phyloP scores from a whole-genome alignment of 176 grass and related monocot genomes.

The Microstegium vimineum region DNA sequence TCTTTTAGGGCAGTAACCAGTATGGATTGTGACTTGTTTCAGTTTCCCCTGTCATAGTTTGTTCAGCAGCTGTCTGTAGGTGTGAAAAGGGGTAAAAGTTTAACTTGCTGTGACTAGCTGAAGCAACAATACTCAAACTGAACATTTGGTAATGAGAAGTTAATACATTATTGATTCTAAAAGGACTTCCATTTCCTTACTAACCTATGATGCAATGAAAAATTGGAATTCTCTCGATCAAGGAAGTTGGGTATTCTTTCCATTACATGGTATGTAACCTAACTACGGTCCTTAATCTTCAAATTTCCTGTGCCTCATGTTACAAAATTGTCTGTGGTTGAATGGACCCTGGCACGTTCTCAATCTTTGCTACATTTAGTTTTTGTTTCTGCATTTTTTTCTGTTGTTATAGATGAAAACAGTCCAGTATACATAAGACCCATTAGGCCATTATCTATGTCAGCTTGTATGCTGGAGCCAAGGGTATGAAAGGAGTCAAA shows the following conservation, averaged over 20 bases:
- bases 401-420: neutral
- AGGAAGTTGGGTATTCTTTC: neutral
- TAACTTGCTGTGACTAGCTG: neutral
- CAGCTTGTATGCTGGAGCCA: neutral
- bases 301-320: neutral
- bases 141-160: neutral
- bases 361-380: neutral
- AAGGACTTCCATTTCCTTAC: neutral
- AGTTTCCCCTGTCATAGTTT: neutral
- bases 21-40: neutral
- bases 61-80: neutral
- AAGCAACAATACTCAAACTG: neutral
- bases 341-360: neutral
- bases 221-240: neutral
- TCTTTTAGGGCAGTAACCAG: neutral
- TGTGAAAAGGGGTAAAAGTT: no score
- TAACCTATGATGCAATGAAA: neutral
- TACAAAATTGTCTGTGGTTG: neutral
- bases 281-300: neutral
- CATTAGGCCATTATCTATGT: neutral
- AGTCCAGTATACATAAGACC: neutral
- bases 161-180: neutral
- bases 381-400: neutral
- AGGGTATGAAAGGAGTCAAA: neutral
- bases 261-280: neutral